Evolutionary conservation across 2,329 filamentous ascomycete genomes (phyloP).

Genomic region (Ophiostoma perfectum): DNA sequence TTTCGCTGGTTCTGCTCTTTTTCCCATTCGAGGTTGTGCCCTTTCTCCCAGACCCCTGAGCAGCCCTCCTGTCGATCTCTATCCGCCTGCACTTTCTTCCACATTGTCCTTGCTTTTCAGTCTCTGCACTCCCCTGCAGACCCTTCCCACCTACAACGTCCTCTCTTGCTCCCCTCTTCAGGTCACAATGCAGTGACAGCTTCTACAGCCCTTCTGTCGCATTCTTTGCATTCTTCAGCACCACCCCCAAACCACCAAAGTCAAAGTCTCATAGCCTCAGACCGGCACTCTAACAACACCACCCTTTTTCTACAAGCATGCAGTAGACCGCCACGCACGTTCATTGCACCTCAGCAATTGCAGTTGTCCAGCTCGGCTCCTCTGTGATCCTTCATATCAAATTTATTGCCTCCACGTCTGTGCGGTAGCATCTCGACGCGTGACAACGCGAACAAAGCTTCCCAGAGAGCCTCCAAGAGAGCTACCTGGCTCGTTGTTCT

Average conservation of each 20-base stretch:
- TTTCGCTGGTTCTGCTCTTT: background rate
- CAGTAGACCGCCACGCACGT: background rate
- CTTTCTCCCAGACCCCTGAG: slow-evolving; percentile 15
- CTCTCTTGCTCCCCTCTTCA: background rate
- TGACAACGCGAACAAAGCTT: background rate
- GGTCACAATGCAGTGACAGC: background rate
- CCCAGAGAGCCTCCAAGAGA: too few species aligned
- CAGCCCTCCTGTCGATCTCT: slow-evolving; percentile 20
- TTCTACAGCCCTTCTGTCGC: background rate
- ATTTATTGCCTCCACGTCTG: too few species aligned
- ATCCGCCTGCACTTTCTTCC: slow-evolving; percentile 10
- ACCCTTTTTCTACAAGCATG: background rate
- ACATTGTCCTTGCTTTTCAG: background rate
- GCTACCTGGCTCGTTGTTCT: too few species aligned
- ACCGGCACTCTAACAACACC: background rate
- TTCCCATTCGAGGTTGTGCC: background rate
- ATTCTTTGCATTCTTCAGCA: slow-evolving; percentile 11
- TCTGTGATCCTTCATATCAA: too few species aligned
- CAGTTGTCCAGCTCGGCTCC: too few species aligned
- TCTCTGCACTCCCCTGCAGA: slow-evolving; percentile 2
- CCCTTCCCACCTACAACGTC: background rate
- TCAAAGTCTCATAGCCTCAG: background rate
- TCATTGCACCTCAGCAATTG: background rate
- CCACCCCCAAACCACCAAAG: background rate
- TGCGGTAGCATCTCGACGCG: too few species aligned